Evolutionary conservation across 2,329 filamentous ascomycete genomes (phyloP).

Genomic region (Penicillium hordei): DNA sequence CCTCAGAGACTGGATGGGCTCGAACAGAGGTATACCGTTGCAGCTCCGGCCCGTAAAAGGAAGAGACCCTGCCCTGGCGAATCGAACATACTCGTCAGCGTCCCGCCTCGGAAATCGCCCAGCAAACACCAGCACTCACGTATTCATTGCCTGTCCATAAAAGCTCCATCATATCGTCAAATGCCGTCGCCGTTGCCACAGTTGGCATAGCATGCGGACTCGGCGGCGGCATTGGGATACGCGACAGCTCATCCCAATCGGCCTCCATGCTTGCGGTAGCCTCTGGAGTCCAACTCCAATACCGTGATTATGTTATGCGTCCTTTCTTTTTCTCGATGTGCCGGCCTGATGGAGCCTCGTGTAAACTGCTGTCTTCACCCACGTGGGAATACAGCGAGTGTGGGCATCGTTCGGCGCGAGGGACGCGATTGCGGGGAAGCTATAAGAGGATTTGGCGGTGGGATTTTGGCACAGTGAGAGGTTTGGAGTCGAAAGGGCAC

Average conservation of each 20-base stretch:
- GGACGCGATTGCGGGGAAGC: conserved; percentile 41
- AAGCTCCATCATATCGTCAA: conserved; percentile 85
- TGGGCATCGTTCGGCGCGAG: conserved; percentile 36
- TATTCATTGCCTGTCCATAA: conserved; percentile 92
- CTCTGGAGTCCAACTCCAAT: conserved; percentile 18
- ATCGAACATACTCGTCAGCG: conserved; percentile 18
- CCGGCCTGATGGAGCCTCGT: conserved; percentile 1
- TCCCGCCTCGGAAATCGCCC: neutral
- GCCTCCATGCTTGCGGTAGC: conserved; percentile 44
- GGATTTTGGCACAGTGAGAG: neutral
- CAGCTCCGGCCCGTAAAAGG: conserved; percentile 82
- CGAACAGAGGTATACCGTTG: conserved; percentile 89
- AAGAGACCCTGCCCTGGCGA: conserved; percentile 78
- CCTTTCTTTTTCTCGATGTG: neutral
- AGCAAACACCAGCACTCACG: conserved; percentile 53
- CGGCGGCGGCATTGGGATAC: conserved; percentile 76
- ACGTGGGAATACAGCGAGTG: conserved; percentile 32
- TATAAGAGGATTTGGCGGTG: conserved; percentile 13
- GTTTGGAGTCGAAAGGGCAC: neutral
- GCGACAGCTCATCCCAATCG: conserved; percentile 66
- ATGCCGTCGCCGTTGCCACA: conserved; percentile 75
- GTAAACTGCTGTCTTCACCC: conserved; percentile 29
- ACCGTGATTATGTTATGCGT: neutral
- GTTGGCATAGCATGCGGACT: conserved; percentile 69
- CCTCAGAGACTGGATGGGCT: conserved; percentile 71